Evolutionary conservation across 257 asterid genomes (phyloP), one percentile per base, ranked within the genome.

Genomic region (Nyctanthes arbortristis): DNA sequence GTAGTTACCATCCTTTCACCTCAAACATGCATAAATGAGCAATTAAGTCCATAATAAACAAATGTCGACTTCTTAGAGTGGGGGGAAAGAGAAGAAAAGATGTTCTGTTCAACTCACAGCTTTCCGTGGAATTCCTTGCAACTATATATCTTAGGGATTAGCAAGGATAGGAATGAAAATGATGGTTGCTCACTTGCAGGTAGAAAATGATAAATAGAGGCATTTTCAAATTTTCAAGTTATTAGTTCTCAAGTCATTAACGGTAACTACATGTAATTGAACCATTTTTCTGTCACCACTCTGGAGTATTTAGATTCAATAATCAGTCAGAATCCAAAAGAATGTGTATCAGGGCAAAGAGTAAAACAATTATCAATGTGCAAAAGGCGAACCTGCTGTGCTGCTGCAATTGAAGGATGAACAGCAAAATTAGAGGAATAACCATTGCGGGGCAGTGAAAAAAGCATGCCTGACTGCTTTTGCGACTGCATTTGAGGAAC

Each of bases 331-430:
- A n/a, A 40, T 40, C 20, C 49, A 40, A 40, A 65, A 47, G 63
- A n/a, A 32, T n/a, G 36, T 28, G 25, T 63, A 31, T 33, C 16
- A 37, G 45, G n/a, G 69, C 6, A 36, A 16, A 47, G 52, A 57
- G 54, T 1, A 30, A 25, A 61, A 27, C 1, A 35, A 73, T 5
- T 28, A 55, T 3, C 25, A n/a, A n/a, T n/a, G 43, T 45, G 31
- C 56, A 29, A 3, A 47, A n/a, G 67, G 33, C 52, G 52, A 64
- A 91, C 95, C 96, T 82, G 94, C 63, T 84, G 85, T 61, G 81
- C 63, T 64, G 81, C 67, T 35, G 77, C 71, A 18, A 83, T 75
- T 54, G 90, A 77, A 75, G 73, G 65, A 73, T 54, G 77, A 58
- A 71, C 71, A 39, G 72, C 70, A 69, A 76, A 80, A 62, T 77